Conservation (phyloP, 179 eudicot species). For the Drosera spatulata region DNA sequence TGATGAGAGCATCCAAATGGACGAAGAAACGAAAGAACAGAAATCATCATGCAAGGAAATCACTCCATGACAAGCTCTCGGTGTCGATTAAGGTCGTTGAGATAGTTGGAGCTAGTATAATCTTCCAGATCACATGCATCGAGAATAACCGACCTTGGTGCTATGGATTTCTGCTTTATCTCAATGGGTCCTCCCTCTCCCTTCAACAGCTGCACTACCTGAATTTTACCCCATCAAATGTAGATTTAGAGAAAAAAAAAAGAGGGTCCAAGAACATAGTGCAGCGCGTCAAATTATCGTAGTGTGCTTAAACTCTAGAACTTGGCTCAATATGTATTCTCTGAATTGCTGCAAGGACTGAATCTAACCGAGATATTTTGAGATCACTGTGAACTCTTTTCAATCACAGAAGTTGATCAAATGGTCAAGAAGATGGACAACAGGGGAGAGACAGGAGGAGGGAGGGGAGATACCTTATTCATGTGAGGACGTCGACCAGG, state of each 20-base stretch:
- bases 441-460: not conserved
- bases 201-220: conserved; percentile 62
- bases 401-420: too few species aligned
- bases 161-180: conserved; percentile 35
- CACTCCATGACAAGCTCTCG: conserved; percentile 79
- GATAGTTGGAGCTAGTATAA: conserved; percentile 54
- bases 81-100: conserved; percentile 75
- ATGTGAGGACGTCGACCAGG: conserved; percentile 69
- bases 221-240: too few species aligned
- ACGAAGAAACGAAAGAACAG: not conserved
- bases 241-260: not conserved
- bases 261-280: not conserved
- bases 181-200: conserved; percentile 39
- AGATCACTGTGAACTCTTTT: too few species aligned
- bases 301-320: too few species aligned
- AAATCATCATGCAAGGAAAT: not conserved
- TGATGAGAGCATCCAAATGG: not conserved
- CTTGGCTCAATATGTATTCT: too few species aligned
- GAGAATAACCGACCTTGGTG: conserved; percentile 39
- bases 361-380: too few species aligned
- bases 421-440: too few species aligned
- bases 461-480: conserved; percentile 31
- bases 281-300: not conserved
- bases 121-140: conserved; percentile 80
- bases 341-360: too few species aligned